These are phyloP conservation scores for Stephania cephalantha DNA, from an alignment of 164 flowering plant species.

Conservation along the genomic window DNA sequence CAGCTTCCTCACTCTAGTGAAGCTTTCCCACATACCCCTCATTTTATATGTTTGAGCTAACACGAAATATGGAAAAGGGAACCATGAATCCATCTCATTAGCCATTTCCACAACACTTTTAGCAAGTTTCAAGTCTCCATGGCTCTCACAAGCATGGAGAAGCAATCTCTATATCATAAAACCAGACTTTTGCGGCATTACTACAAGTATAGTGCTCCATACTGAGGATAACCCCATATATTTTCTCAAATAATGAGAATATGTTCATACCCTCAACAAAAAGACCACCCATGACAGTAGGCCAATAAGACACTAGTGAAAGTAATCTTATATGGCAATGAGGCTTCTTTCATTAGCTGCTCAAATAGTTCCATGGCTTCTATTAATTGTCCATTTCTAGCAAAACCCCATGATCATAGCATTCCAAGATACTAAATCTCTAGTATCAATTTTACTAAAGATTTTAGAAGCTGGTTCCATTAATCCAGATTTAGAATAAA, in stretches of 20 bases:
- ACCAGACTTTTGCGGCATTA: slow-evolving; percentile 4
- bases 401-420: slow-evolving; percentile 4
- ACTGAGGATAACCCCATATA: not conserved
- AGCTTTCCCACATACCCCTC: slow-evolving; percentile 8
- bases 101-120: slow-evolving; percentile 3
- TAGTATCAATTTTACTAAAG: not conserved
- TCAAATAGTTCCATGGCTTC: slow-evolving; percentile 6
- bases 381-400: not conserved
- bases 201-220: slow-evolving; percentile 7
- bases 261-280: slow-evolving; percentile 1
- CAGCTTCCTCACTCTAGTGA: slow-evolving; percentile 2
- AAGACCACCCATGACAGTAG: slow-evolving; percentile 9
- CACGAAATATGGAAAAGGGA: not conserved
- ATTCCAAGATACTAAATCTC: slow-evolving; percentile 13
- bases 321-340: slow-evolving; percentile 3
- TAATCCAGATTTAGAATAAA: slow-evolving; percentile 9
- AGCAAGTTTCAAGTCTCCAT: not conserved
- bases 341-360: not conserved
- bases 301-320: slow-evolving; percentile 5
- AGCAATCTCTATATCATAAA: not conserved
- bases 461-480: not conserved
- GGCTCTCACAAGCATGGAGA: not conserved
- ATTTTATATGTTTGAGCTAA: slow-evolving; percentile 3
- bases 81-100: not conserved
- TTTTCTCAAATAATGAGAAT: slow-evolving; percentile 6